phyloP scores from a whole-genome alignment of 2,329 filamentous ascomycete species.

The Coccinonectria pachysandricola region DNA sequence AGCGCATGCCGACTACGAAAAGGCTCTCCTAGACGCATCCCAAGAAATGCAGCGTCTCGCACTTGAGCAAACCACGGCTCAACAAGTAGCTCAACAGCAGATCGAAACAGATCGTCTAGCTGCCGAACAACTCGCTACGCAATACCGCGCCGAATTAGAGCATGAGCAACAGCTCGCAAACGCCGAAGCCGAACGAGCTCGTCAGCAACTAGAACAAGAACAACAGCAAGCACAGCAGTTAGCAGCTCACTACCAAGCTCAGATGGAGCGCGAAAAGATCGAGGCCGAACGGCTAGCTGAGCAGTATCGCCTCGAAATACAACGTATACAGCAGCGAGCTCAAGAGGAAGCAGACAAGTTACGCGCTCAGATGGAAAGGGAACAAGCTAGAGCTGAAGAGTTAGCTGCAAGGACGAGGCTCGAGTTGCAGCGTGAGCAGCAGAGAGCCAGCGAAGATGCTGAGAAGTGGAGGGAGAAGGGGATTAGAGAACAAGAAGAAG shows the following conservation, averaged over 20 bases:
- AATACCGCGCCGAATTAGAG: constrained; percentile 9
- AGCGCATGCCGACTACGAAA: constrained; percentile 1
- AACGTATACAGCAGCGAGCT: no score
- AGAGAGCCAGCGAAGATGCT: constrained; percentile 1
- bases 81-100: constrained; percentile 3
- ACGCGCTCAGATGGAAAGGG: no score
- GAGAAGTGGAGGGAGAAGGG: constrained; percentile 1
- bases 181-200: constrained; percentile 6
- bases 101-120: constrained; percentile 10
- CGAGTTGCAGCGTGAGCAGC: constrained; percentile 1
- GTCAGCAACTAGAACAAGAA: constrained; percentile 4
- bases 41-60: constrained; percentile 1
- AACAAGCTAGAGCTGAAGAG: no score
- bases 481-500: no score
- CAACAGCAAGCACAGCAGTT: no score
- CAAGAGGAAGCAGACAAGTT: no score
- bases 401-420: no score
- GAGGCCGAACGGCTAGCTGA: no score
- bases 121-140: constrained; percentile 13
- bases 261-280: no score
- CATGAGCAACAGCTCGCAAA: constrained; percentile 7
- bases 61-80: neutral
- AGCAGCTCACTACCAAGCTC: no score
- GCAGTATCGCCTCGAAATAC: no score
- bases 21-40: neutral